Evolutionary conservation across 1,139 yeast species (phyloP).

Genomic region (Geotrichum histeridarum): DNA sequence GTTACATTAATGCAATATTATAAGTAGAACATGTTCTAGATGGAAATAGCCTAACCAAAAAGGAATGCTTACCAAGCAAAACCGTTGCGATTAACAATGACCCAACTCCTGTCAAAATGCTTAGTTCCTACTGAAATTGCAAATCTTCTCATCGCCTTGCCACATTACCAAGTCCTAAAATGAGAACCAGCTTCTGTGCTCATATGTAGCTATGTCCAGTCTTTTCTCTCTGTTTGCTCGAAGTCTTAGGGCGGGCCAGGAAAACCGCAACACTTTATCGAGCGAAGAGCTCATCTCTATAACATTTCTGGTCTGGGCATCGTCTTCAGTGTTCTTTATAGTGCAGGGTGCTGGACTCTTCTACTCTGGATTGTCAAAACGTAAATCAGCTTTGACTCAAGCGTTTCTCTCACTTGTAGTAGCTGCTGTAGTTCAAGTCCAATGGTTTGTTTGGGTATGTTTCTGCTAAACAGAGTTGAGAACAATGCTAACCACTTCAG

Average conservation of each 20-base stretch:
- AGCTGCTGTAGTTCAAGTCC: slow-evolving; percentile 44
- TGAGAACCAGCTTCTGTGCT: too few species aligned
- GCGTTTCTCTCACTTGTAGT: slow-evolving; percentile 47
- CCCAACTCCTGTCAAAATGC: too few species aligned
- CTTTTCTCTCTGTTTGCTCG: too few species aligned
- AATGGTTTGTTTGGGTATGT: slow-evolving; percentile 44
- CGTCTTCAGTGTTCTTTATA: slow-evolving; percentile 16
- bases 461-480: not conserved
- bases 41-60: too few species aligned
- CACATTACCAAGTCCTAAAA: too few species aligned
- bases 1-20: too few species aligned
- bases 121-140: too few species aligned
- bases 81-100: too few species aligned
- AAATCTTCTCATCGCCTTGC: not conserved
- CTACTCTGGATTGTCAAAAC: slow-evolving; percentile 55
- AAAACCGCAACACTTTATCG: not conserved
- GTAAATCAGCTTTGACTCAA: slow-evolving; percentile 54
- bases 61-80: too few species aligned
- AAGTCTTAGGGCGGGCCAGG: too few species aligned
- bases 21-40: too few species aligned
- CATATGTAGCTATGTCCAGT: too few species aligned
- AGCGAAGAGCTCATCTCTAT: slow-evolving; percentile 10
- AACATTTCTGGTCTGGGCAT: slow-evolving; percentile 16
- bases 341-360: slow-evolving; percentile 41
- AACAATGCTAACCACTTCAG: slow-evolving; percentile 1